phyloP scores from a whole-genome alignment of 352 stramenopile genomes.

The Globisporangium recalcitrans region DNA sequence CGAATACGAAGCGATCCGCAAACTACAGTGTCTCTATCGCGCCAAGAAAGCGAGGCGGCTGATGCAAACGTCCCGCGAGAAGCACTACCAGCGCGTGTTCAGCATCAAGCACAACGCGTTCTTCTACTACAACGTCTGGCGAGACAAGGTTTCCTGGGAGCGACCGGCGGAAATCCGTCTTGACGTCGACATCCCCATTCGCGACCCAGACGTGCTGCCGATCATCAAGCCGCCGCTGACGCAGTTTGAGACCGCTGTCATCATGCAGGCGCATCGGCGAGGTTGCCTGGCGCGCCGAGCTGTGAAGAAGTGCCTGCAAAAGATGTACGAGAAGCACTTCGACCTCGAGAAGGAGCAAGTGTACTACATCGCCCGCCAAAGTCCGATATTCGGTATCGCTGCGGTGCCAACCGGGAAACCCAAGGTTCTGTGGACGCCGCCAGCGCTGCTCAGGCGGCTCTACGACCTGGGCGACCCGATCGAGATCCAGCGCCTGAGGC shows the following conservation, averaged over 20 bases:
- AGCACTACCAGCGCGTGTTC: constrained; percentile 69
- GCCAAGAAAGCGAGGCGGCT: constrained; percentile 40
- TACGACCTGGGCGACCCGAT: constrained; percentile 63
- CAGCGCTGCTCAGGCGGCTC: constrained; percentile 38
- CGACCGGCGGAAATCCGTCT: constrained; percentile 32
- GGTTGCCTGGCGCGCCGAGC: constrained; percentile 24
- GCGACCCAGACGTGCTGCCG: constrained; percentile 55
- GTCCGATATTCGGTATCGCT: constrained; percentile 11
- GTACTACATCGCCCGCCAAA: constrained; percentile 39
- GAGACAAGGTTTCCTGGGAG: constrained; percentile 39
- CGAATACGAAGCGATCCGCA: constrained; percentile 73
- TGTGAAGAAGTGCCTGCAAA: constrained; percentile 23
- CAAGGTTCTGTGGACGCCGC: constrained; percentile 26
- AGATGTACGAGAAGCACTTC: constrained; percentile 66
- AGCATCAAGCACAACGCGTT: constrained; percentile 70
- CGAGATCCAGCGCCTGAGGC: constrained; percentile 47
- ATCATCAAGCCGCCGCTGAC: constrained; percentile 48
- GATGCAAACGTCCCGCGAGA: constrained; percentile 48
- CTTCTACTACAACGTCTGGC: constrained; percentile 79
- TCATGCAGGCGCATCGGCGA: constrained; percentile 43
- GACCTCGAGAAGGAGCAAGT: constrained; percentile 47
- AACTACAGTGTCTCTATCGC: constrained; percentile 67
- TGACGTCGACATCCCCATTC: constrained; percentile 58
- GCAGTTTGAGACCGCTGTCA: constrained; percentile 35
- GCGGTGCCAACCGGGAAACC: constrained; percentile 1